Evolutionary conservation across 2,329 filamentous ascomycete genomes (phyloP), one percentile per base, ranked within the genome.

Genomic region (Tolypocladium nubicola): DNA sequence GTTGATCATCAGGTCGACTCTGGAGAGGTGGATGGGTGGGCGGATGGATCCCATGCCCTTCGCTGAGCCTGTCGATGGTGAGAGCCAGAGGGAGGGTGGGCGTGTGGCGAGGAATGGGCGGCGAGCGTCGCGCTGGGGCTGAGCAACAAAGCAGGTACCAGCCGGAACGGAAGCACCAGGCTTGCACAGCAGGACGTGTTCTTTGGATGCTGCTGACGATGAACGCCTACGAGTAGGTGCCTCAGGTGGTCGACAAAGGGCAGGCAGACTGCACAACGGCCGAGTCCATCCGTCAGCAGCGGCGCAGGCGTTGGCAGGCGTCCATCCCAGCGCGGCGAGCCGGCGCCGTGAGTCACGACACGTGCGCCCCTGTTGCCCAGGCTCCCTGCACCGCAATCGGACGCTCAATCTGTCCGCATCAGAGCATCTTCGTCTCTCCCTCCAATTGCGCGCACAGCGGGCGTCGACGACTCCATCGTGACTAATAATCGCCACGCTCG

Each of bases 1-100:
- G 58, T 56, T 63, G 61, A 64, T 63, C 60, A 62, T 62, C 60
- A 64, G 62, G 62, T 62, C 59, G 57, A 55, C 54, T 56, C 19
- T 35, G 58, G 57, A 40, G 55, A 56, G 47, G 47, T 35, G 47
- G 47, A 50, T 50, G 47, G 47, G 47, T 50, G 47, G 47, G 47
- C 10, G 30, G 47, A 50, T 26, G 47, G 47, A 50, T 50, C 47
- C 47, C 30, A 35, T n/a, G 30, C 30, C 19, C 30, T 33, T 19
- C 4, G 23, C 45, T 33, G 47, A 23, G 47, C 47, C 16, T 11
- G 47, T 26, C 2, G 39, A 19, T 11, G 26, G 47, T 50, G 30
- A n/a, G 30, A n/a, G 26, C 16, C 23, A n/a, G 26, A 4, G 45
- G 23, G 47, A 50, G 47, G 47, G 47, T 35, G 47, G 47, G 47